phyloP scores from a whole-genome alignment of 202 grass and related monocot genomes.

The Zoysia matrella region DNA sequence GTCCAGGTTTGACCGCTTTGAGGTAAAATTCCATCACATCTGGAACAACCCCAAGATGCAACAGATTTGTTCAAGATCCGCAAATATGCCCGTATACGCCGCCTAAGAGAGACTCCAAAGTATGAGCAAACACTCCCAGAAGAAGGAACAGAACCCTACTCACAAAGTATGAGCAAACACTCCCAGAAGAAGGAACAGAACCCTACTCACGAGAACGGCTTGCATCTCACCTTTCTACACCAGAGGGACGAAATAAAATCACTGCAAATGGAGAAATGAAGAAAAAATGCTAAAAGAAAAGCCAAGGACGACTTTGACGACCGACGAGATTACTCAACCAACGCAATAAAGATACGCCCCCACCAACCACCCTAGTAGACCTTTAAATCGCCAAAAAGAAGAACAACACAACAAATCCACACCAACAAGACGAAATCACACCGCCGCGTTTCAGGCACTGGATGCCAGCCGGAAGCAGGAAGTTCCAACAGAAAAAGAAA shows the following conservation, averaged over 20 bases:
- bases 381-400: slow-evolving; percentile 29
- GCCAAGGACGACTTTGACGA: slow-evolving; percentile 19
- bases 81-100: slow-evolving; percentile 22
- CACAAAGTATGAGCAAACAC: background rate
- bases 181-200: slow-evolving; percentile 29
- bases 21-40: no score
- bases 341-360: slow-evolving; percentile 30
- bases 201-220: slow-evolving; percentile 19
- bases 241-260: background rate
- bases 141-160: no score
- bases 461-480: background rate
- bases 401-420: slow-evolving; percentile 41
- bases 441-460: slow-evolving; percentile 27
- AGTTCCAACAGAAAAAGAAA: background rate
- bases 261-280: background rate
- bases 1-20: no score
- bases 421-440: slow-evolving; percentile 41
- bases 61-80: background rate
- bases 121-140: no score
- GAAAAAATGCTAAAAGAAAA: background rate
- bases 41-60: no score
- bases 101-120: background rate
- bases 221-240: slow-evolving; percentile 10
- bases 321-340: slow-evolving; percentile 41
- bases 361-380: slow-evolving; percentile 35